Percentiles rank a stretch among this genome's conserved stretches.
Conservation (phyloP, 768 basidiomycete species). For the Russula foetens region DNA sequence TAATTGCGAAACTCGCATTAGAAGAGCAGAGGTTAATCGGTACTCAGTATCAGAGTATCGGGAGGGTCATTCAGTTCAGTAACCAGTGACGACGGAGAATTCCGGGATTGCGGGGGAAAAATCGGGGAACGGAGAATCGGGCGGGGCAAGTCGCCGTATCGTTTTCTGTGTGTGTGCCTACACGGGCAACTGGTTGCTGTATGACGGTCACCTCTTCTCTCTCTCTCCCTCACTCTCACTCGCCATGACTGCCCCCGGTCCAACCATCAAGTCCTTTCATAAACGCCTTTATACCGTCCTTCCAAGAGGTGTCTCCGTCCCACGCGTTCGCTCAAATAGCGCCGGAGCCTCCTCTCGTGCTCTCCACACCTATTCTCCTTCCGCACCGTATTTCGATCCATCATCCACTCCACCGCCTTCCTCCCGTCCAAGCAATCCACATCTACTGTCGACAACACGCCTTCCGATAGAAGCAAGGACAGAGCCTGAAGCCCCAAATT, state of each 20-base stretch:
- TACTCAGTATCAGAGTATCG: too few relatives aligned
- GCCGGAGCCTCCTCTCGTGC: slow-evolving; percentile 33
- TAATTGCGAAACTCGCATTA: too few relatives aligned
- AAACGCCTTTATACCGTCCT: slow-evolving; percentile 43
- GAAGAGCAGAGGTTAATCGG: too few relatives aligned
- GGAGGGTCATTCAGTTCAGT: too few relatives aligned
- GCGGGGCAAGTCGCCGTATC: background rate
- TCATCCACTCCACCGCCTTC: slow-evolving; percentile 30
- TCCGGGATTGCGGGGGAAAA: too few relatives aligned
- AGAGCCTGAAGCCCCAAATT: slow-evolving; percentile 34
- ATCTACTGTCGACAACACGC: slow-evolving; percentile 34
- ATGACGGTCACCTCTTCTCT: background rate
- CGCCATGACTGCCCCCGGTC: slow-evolving; percentile 31
- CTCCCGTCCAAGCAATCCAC: slow-evolving; percentile 33
- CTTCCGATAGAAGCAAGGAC: slow-evolving; percentile 39
- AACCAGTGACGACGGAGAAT: too few relatives aligned
- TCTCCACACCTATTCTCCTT: slow-evolving; percentile 33
- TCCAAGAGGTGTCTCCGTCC: slow-evolving; percentile 30
- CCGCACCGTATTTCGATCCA: slow-evolving; percentile 36
- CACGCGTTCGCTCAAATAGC: slow-evolving; percentile 36
- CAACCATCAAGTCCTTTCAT: slow-evolving; percentile 42
- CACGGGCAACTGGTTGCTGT: too few relatives aligned
- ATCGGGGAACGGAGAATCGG: background rate
- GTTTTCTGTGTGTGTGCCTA: too few relatives aligned
- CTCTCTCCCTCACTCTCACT: background rate